These are phyloP conservation scores for Echium plantagineum DNA, from an alignment of 257 asterid species.

Conservation along the genomic window DNA sequence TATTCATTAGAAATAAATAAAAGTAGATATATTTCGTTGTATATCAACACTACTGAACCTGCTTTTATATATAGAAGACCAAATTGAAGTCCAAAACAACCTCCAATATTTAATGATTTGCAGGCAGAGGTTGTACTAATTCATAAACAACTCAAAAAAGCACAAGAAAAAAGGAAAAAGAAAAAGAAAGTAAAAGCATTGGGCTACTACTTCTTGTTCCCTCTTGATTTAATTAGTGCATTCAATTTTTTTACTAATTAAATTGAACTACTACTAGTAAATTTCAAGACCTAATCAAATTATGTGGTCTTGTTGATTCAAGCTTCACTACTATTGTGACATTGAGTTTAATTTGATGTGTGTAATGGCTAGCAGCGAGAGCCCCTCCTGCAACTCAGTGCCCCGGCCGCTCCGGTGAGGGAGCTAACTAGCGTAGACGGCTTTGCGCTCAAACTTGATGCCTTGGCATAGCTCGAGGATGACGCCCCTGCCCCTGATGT, in stretches of 20 bases:
- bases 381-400: constrained; percentile 23
- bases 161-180: neutral
- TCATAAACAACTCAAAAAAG: constrained; percentile 25
- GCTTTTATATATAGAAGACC: constrained; percentile 35
- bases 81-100: constrained; percentile 20
- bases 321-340: constrained; percentile 1
- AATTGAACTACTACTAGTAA: neutral
- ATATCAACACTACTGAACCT: constrained; percentile 39
- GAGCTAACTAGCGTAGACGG: constrained; percentile 29
- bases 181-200: no score
- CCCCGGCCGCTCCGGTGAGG: constrained; percentile 24
- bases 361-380: constrained; percentile 22
- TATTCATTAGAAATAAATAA: neutral
- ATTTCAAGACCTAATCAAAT: neutral
- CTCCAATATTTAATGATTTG: constrained; percentile 17
- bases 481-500: constrained; percentile 52
- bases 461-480: constrained; percentile 32
- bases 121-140: constrained; percentile 58
- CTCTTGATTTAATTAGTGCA: no score
- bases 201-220: no score
- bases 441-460: constrained; percentile 37
- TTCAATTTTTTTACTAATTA: no score
- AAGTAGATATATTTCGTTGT: constrained; percentile 5
- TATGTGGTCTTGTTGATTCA: neutral
- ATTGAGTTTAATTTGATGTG: neutral